These are phyloP conservation scores for Primulina tabacum DNA, from an alignment of 257 asterid genomes.

Conservation along the genomic window DNA sequence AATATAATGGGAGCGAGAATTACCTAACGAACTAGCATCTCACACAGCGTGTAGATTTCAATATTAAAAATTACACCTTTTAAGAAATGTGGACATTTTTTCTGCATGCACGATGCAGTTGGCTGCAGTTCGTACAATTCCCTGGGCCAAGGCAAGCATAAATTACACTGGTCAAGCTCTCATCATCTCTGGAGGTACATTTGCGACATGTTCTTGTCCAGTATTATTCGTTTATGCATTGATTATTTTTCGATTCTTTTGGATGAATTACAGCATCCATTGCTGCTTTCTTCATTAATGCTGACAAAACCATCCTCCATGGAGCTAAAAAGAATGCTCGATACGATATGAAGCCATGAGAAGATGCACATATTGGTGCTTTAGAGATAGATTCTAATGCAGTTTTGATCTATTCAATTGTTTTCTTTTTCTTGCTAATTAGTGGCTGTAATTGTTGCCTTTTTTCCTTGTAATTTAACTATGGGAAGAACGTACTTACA, in stretches of 20 bases:
- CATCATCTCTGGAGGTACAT: constrained; percentile 33
- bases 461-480: background rate
- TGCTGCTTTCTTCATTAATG: constrained; percentile 30
- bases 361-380: background rate
- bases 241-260: background rate
- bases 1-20: no score
- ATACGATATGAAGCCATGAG: constrained; percentile 9
- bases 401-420: background rate
- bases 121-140: constrained; percentile 32
- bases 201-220: background rate
- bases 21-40: no score
- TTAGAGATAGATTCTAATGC: background rate
- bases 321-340: constrained; percentile 29
- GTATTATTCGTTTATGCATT: background rate
- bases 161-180: constrained; percentile 51
- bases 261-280: constrained; percentile 25
- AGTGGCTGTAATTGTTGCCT: background rate
- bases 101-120: constrained; percentile 18
- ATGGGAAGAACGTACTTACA: background rate
- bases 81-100: background rate
- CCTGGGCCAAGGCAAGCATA: constrained; percentile 46
- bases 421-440: background rate
- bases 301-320: constrained; percentile 37
- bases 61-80: background rate
- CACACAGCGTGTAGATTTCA: background rate